phyloP scores from a whole-genome alignment of 305 asterid genomes.

The Plantago coronopus region DNA sequence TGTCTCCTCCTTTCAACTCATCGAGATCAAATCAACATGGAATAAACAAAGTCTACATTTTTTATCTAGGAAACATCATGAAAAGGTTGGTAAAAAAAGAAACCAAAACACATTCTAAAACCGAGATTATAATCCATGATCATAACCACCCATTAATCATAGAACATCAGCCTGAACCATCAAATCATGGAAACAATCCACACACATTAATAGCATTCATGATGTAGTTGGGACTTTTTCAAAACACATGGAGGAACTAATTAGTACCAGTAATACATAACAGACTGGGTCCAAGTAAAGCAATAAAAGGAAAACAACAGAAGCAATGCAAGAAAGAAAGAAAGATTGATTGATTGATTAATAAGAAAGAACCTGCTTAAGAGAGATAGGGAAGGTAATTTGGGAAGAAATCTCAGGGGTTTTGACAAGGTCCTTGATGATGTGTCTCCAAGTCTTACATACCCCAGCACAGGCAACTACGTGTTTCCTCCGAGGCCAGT shows the following conservation, averaged over 20 bases:
- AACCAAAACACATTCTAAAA: not conserved
- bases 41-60: no score
- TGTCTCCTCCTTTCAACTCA: no score
- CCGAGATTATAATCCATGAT: not conserved
- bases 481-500: constrained; percentile 73
- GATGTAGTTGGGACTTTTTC: not conserved
- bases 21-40: no score
- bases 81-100: no score
- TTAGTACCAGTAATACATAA: not conserved
- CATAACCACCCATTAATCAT: no score
- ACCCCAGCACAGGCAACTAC: constrained; percentile 95
- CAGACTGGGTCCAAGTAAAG: not conserved
- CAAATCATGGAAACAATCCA: not conserved
- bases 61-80: no score
- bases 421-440: constrained; percentile 63
- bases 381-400: constrained; percentile 73
- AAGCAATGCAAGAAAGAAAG: not conserved
- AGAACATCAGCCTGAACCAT: no score
- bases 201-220: not conserved
- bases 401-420: constrained; percentile 69
- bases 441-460: constrained; percentile 82
- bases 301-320: not conserved
- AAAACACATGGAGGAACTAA: not conserved
- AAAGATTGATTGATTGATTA: not conserved
- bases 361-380: constrained; percentile 87